Evolutionary conservation across 75 land plant genomes (phyloP), one percentile per base, ranked within the genome.

Genomic region (Gnetum montanum): DNA sequence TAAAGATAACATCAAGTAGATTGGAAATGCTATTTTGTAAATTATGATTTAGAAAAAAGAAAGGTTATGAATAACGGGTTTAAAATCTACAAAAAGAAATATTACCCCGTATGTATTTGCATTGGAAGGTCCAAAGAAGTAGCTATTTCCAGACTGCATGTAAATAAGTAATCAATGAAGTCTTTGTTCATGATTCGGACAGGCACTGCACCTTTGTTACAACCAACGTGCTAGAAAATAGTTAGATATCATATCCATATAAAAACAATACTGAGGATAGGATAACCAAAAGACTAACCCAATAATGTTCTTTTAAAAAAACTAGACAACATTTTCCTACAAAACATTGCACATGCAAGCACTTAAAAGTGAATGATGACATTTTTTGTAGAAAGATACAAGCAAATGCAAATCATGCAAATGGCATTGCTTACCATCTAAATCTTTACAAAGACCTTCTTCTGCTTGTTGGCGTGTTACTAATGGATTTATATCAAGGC

Each of bases 61-160:
- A n/a, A n/a, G n/a, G n/a, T n/a, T n/a, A n/a, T n/a, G n/a, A n/a
- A n/a, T n/a, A n/a, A n/a, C n/a, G n/a, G n/a, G n/a, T n/a, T n/a
- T 26, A 15, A 47, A 16, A n/a, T n/a, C n/a, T n/a, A n/a, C n/a
- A n/a, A n/a, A 20, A 20, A 8, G 4, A n/a, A 34, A 53, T 31
- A 18, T 76, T 85, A 94, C 98, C 98, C 98, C 43, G 98, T 85
- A 62, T 94, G 98, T 61, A 94, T 85, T 66, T 94, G 98, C 66
- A 94, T 60, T 16, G 98, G 98, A 58, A 82, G 54, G 44, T 80
- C 72, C 52, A 65, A 69, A 7, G 19, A 27, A 36, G 43, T 31
- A 40, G 98, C 98, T 40, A 80, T 67, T 63, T 85, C 87, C 70
- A 94, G 60, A 58, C 90, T 77, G 36, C 58, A 62, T 2, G 60